phyloP scores from a whole-genome alignment of 2,329 filamentous ascomycete species.

The Nemania abortiva region DNA sequence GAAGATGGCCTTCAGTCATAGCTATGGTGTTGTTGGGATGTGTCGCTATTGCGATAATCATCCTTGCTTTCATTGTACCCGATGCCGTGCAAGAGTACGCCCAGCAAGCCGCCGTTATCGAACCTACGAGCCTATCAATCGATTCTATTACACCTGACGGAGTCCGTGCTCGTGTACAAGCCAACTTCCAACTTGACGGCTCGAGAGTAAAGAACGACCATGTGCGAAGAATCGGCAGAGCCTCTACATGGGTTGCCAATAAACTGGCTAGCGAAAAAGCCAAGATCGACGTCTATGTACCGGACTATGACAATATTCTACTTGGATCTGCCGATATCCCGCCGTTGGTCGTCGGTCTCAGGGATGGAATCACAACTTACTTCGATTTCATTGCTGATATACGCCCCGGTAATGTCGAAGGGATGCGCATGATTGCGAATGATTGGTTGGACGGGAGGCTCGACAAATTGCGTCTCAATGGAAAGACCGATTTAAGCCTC shows the following conservation, averaged over 20 bases:
- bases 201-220: constrained; percentile 77
- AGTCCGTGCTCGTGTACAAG: constrained; percentile 82
- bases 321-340: constrained; percentile 84
- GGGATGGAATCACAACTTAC: constrained; percentile 80
- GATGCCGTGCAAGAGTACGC: constrained; percentile 87
- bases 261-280: constrained; percentile 81
- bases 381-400: constrained; percentile 85
- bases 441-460: constrained; percentile 89
- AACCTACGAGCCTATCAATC: constrained; percentile 86
- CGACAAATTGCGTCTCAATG: constrained; percentile 76
- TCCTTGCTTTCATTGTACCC: constrained; percentile 84
- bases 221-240: constrained; percentile 79
- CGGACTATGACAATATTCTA: constrained; percentile 82
- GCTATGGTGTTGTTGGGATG: constrained; percentile 76
- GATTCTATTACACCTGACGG: constrained; percentile 85
- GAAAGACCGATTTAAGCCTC: constrained; percentile 77
- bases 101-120: constrained; percentile 82
- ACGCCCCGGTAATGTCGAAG: constrained; percentile 79
- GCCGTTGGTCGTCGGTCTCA: constrained; percentile 78
- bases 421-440: constrained; percentile 83
- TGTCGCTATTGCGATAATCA: constrained; percentile 75
- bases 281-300: constrained; percentile 80
- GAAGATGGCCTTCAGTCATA: constrained; percentile 82
- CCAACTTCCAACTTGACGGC: constrained; percentile 84
- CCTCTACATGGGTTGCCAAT: constrained; percentile 83